A percentile compares a stretch with the other conserved stretches of the same genome.
Evolutionary conservation across 2,329 filamentous ascomycete species (phyloP).

Genomic region (Arthroderma sp.): DNA sequence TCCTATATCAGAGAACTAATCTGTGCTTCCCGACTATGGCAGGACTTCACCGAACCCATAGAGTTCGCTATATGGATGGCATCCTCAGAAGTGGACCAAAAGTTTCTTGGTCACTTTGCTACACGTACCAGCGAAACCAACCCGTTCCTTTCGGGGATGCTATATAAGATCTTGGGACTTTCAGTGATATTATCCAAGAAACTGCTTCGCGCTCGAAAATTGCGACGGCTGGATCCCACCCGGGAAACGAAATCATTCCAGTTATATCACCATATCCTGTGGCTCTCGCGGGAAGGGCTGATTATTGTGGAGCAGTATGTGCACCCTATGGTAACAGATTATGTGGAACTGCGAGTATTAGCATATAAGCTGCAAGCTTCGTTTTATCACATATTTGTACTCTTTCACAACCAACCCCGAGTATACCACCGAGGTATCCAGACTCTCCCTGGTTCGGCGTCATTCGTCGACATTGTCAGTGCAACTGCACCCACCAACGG

Average conservation of each 20-base stretch:
- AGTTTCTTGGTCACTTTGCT: constrained; percentile 84
- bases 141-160: constrained; percentile 58
- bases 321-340: constrained; percentile 67
- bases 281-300: constrained; percentile 84
- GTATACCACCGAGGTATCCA: constrained; percentile 51
- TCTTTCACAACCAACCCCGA: constrained; percentile 84
- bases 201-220: constrained; percentile 68
- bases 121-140: constrained; percentile 66
- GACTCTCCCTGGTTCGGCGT: constrained; percentile 21
- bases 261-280: constrained; percentile 83
- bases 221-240: constrained; percentile 69
- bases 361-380: constrained; percentile 85
- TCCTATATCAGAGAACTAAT: constrained; percentile 11
- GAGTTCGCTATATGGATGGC: constrained; percentile 55
- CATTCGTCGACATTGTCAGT: constrained; percentile 19
- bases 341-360: constrained; percentile 74
- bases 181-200: constrained; percentile 79
- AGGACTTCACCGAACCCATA: constrained; percentile 22
- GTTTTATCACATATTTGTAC: constrained; percentile 91
- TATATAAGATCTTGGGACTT: constrained; percentile 84
- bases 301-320: constrained; percentile 77
- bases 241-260: constrained; percentile 67
- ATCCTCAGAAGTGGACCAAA: constrained; percentile 93
- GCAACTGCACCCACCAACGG: constrained; percentile 22
- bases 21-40: constrained; percentile 14